Evolutionary conservation across 768 basidiomycete species (phyloP), one percentile per base, ranked within the genome.

Genomic region (Amanita fuliginea): DNA sequence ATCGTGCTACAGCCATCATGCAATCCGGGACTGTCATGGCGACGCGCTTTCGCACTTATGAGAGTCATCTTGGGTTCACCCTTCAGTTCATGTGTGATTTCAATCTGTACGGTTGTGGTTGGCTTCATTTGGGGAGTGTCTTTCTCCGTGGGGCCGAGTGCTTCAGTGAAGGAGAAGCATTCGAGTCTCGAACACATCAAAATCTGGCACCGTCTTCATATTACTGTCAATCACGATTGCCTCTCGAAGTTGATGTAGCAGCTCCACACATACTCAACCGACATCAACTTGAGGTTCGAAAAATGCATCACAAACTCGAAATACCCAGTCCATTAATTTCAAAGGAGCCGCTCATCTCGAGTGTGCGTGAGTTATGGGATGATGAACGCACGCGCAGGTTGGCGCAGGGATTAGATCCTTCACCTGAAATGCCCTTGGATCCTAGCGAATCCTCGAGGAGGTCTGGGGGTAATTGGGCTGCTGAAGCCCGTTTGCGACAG

Each of bases 41-140:
- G 26, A 84, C 80, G 21, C 77, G 77, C 24, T 93, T 88, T 65
- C 72, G 74, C 42, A 76, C 89, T 9, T 96, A 81, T 62, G 96
- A 98, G 65, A 87, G 83, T 53, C 95, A 99, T 67, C 72, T 98
- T 60, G 85, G 81, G 59, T 96, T 80, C 63, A 66, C 80, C 21
- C 72, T 97, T 32, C 94, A 97, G 66, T 96, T 97, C 67, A 75
- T 97, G 77, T 85, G 83, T 63, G 95, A 99, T 67, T 93, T 88
- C 60, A 91, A 90, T 51, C 72, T 98, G 21, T 95, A 93, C 57
- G 95, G 95, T 2, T 97, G 94, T 63, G 92, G 89, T 1, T 88
- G 83, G 78, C 71, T 97, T 40, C 81, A 95, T 51, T 65, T 95
- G 3, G 72, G 71, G 39, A 72, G 82, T 45, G 79, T 73, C n/a